These are phyloP conservation scores for Paecilomyces dactylethromorphus DNA, from an alignment of 2,329 filamentous ascomycete genomes.

Conservation along the genomic window DNA sequence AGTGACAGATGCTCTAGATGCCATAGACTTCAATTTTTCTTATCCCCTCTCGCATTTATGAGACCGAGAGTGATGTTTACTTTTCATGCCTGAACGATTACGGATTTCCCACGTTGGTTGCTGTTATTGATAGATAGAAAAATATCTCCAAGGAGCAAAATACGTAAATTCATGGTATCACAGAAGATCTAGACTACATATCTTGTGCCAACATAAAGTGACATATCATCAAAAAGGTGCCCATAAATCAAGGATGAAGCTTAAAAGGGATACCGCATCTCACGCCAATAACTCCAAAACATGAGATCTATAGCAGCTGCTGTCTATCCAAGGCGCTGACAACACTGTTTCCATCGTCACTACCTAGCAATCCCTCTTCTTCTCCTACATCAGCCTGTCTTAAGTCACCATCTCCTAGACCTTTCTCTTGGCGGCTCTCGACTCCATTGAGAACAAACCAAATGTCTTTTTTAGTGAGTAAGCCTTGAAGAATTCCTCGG, in stretches of 20 bases:
- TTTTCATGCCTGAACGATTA: not conserved
- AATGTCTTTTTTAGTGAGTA: conserved; percentile 95
- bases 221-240: not conserved
- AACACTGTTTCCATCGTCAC: conserved; percentile 24
- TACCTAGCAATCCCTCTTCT: conserved; percentile 31
- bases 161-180: not conserved
- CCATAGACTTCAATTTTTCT: not conserved
- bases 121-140: not conserved
- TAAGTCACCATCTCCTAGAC: conserved; percentile 20
- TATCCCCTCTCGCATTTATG: not conserved
- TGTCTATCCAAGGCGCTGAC: conserved; percentile 24
- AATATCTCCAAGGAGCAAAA: not conserved
- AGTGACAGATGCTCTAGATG: not conserved
- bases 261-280: not conserved
- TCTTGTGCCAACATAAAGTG: not conserved
- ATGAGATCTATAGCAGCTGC: conserved; percentile 18
- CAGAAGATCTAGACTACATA: not conserved
- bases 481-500: conserved; percentile 69
- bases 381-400: conserved; percentile 22
- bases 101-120: not conserved
- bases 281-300: not conserved
- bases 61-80: not conserved
- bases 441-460: conserved; percentile 86
- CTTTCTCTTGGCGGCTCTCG: conserved; percentile 43
- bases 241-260: not conserved